Evolutionary conservation across 331 rosid species (phyloP).

Genomic region (Quercus tomentella): DNA sequence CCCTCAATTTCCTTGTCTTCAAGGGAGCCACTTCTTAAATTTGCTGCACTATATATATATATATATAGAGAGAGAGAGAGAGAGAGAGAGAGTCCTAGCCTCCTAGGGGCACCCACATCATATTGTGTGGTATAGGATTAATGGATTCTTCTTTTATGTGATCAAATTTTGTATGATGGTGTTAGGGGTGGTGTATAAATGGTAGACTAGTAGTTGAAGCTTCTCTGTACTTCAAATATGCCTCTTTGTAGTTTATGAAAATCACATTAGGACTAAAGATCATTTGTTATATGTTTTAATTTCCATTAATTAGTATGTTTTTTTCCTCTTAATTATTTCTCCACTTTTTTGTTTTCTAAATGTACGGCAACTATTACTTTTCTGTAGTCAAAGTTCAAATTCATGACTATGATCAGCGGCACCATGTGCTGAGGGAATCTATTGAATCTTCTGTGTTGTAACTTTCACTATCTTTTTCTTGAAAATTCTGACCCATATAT

Average conservation of each 20-base stretch:
- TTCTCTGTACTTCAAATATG: neutral
- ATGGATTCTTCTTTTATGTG: neutral
- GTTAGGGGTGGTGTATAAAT: neutral
- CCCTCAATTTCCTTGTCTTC: slow-evolving; percentile 65
- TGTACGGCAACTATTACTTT: neutral
- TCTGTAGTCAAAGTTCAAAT: neutral
- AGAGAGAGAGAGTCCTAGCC: neutral
- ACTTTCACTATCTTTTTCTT: neutral
- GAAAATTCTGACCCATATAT: no score
- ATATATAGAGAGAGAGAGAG: neutral
- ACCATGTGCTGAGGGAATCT: neutral
- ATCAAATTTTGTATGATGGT: neutral
- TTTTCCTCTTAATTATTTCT: no score
- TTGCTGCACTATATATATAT: neutral
- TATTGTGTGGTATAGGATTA: neutral
- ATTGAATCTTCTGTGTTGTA: neutral
- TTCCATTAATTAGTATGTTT: no score
- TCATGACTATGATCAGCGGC: neutral
- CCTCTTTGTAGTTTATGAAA: neutral
- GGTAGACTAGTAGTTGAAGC: neutral
- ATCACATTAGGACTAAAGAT: neutral
- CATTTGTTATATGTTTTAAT: no score
- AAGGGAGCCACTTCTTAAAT: slow-evolving; percentile 39
- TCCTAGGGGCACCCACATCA: neutral
- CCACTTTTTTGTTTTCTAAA: no score